Percentiles rank a stretch among this genome's conserved stretches.
Evolutionary conservation across 371 early-diverging fungal genomes (phyloP).

Genomic region (Dinochytrium kinnereticum): DNA sequence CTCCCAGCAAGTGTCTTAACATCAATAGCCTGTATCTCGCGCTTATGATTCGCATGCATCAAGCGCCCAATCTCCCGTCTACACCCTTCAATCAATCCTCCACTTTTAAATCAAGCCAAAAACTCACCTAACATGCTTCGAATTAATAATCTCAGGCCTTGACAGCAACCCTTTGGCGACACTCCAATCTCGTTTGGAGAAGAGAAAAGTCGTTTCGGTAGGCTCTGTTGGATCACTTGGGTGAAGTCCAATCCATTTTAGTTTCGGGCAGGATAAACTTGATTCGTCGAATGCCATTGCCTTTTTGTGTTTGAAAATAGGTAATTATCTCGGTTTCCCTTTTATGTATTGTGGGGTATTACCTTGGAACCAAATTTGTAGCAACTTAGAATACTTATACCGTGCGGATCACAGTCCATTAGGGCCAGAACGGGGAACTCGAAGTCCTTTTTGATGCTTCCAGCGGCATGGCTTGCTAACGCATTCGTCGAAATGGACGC

Average conservation of each 20-base stretch:
- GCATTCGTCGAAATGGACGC: too few species aligned
- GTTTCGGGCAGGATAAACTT: not conserved
- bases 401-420: constrained; percentile 9
- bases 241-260: constrained; percentile 4
- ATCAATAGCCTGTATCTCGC: not conserved
- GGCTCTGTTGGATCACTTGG: not conserved
- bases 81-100: not conserved
- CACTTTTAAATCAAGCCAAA: too few species aligned
- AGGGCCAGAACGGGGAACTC: not conserved
- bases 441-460: too few species aligned
- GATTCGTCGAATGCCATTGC: not conserved
- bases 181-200: not conserved
- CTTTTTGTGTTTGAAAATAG: not conserved
- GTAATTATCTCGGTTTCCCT: not conserved
- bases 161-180: not conserved
- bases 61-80: not conserved
- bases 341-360: not conserved
- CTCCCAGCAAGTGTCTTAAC: not conserved
- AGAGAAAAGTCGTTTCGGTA: not conserved
- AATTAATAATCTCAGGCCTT: not conserved
- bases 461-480: too few species aligned
- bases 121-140: not conserved
- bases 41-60: constrained; percentile 12
- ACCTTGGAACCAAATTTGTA: constrained; percentile 7
- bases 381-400: constrained; percentile 7